These are phyloP conservation scores for Yarrowia deformans DNA, from an alignment of 805 yeast species.

Conservation along the genomic window DNA sequence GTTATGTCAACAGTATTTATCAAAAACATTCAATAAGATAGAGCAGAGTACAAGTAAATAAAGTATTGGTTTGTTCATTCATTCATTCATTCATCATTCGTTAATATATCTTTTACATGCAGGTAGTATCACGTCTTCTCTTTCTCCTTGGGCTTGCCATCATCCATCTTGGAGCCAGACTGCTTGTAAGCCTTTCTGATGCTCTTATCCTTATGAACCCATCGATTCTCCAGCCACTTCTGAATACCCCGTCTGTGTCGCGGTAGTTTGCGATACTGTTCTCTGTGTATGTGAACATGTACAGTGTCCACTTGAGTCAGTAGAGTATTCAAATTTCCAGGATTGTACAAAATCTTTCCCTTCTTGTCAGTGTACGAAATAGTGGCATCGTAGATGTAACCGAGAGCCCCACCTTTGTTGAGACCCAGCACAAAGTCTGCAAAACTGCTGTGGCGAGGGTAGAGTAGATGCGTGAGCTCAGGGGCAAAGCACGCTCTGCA, in stretches of 20 bases:
- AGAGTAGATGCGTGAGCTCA: slow-evolving; percentile 63
- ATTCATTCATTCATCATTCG: neutral
- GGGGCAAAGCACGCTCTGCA: slow-evolving; percentile 69
- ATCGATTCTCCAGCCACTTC: slow-evolving; percentile 75
- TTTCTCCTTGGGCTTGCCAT: slow-evolving; percentile 7
- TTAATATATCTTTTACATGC: neutral
- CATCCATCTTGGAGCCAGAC: slow-evolving; percentile 51
- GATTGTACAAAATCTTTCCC: slow-evolving; percentile 41
- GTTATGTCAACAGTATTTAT: slow-evolving; percentile 14
- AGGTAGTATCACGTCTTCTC: neutral
- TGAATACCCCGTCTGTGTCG: slow-evolving; percentile 48
- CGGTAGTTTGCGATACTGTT: slow-evolving; percentile 42
- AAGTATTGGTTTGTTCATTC: neutral
- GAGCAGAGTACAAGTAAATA: neutral
- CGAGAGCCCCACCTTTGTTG: slow-evolving; percentile 44
- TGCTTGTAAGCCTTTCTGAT: slow-evolving; percentile 23
- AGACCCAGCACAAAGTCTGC: slow-evolving; percentile 46
- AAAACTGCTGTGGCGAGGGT: slow-evolving; percentile 68
- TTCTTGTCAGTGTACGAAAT: slow-evolving; percentile 52
- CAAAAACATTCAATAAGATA: slow-evolving; percentile 40
- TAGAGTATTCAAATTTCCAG: slow-evolving; percentile 36
- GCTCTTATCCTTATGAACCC: slow-evolving; percentile 70
- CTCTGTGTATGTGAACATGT: slow-evolving; percentile 41
- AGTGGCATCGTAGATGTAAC: slow-evolving; percentile 62
- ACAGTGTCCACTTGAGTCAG: slow-evolving; percentile 43